Percentiles rank a stretch among this genome's conserved stretches.
These are phyloP conservation scores for Phellinidium pouzarii DNA, from an alignment of 1,284 basidiomycete genomes.

Conservation along the genomic window DNA sequence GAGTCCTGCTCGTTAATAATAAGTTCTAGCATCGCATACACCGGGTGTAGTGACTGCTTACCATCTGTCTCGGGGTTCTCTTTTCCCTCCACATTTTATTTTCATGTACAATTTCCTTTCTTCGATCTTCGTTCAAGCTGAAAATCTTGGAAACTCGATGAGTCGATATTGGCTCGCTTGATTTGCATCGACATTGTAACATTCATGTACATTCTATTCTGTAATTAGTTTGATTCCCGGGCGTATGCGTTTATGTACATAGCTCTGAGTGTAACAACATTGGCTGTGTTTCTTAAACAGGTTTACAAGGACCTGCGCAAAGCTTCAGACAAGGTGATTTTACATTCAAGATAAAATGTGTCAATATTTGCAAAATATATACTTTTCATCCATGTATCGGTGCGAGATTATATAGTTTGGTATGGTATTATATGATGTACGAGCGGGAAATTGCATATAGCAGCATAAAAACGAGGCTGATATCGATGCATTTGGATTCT, in stretches of 20 bases:
- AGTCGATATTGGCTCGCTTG: background rate
- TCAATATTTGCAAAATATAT: no score
- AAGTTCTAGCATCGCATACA: background rate
- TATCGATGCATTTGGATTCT: no score
- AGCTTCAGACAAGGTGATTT: no score
- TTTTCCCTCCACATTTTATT: background rate
- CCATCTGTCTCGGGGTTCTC: background rate
- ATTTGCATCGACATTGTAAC: slow-evolving; percentile 9
- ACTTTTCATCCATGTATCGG: no score
- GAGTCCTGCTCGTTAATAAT: no score
- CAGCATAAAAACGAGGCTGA: no score
- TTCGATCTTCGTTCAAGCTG: background rate
- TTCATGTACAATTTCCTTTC: background rate
- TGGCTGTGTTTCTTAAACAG: no score
- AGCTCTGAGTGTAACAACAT: background rate
- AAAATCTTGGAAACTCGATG: background rate
- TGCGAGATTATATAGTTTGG: no score
- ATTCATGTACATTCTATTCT: background rate
- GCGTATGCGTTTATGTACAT: background rate
- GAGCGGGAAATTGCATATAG: no score
- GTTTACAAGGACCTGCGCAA: no score
- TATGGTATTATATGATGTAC: no score
- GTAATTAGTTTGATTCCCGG: background rate
- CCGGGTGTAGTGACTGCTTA: background rate
- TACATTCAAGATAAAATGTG: no score